phyloP scores from a whole-genome alignment of 129 eudicot genomes.

The Helianthus tuberosus region DNA sequence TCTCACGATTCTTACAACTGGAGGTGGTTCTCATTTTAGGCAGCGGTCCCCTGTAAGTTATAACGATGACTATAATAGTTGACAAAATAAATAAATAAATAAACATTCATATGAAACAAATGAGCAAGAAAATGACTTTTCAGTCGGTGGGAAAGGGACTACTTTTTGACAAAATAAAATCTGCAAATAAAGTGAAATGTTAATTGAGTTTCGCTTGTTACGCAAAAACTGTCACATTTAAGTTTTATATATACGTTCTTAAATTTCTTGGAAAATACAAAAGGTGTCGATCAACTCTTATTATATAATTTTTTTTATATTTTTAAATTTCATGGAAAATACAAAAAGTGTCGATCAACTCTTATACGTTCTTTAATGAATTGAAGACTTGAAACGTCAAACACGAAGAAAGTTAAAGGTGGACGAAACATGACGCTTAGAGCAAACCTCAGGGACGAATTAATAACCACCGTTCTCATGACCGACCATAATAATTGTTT shows the following conservation, averaged over 20 bases:
- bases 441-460: too few species aligned
- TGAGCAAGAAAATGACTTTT: neutral
- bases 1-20: too few species aligned
- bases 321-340: too few species aligned
- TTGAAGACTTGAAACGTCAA: too few species aligned
- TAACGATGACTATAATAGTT: neutral
- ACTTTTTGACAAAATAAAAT: neutral
- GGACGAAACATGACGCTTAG: too few species aligned
- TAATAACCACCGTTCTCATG: too few species aligned
- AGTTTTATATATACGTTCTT: neutral
- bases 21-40: too few species aligned
- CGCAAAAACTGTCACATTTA: neutral
- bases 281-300: neutral
- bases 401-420: too few species aligned
- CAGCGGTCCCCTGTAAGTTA: too few species aligned
- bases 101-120: neutral
- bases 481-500: too few species aligned
- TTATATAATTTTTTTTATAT: neutral
- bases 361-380: too few species aligned
- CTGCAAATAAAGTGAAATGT: neutral
- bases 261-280: neutral
- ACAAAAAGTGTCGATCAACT: too few species aligned
- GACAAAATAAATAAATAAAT: neutral
- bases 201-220: constrained; percentile 6
- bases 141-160: neutral